phyloP scores from a whole-genome alignment of 257 asterid species.

The Capsicum rhomboideum region DNA sequence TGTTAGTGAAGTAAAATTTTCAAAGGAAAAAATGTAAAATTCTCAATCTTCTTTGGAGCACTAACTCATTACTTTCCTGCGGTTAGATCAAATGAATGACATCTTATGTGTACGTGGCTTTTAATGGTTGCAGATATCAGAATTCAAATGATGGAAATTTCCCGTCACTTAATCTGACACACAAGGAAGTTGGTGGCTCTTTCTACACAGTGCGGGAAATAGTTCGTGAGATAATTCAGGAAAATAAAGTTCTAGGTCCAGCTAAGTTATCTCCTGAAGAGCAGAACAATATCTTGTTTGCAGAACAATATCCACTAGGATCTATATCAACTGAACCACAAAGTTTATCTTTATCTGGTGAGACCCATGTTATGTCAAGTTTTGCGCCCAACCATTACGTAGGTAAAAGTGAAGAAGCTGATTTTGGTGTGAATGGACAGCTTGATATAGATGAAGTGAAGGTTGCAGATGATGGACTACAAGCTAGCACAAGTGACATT shows the following conservation, averaged over 20 bases:
- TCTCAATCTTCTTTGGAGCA: neutral
- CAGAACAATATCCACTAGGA: conserved; percentile 60
- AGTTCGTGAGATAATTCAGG: conserved; percentile 87
- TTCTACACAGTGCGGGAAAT: conserved; percentile 82
- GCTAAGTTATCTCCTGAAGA: conserved; percentile 42
- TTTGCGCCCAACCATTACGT: conserved; percentile 9
- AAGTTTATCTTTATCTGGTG: conserved; percentile 22
- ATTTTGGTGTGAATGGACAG: conserved; percentile 10
- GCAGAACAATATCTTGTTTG: conserved; percentile 20
- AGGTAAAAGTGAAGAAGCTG: conserved; percentile 18
- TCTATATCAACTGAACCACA: conserved; percentile 55
- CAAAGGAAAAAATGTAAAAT: neutral
- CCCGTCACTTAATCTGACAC: conserved; percentile 81
- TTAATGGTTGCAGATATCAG: conserved; percentile 55
- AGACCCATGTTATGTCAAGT: conserved; percentile 7
- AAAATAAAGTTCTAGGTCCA: conserved; percentile 81
- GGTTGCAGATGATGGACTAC: neutral
- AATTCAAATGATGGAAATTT: conserved; percentile 53
- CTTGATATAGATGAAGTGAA: conserved; percentile 7
- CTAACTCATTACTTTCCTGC: neutral
- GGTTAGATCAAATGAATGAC: neutral
- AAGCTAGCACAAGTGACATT: neutral
- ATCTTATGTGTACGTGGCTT: neutral
- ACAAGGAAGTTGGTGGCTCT: conserved; percentile 95
- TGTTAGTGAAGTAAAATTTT: neutral